Percentiles rank a stretch among this genome's conserved stretches.
Conservation (phyloP, 1,284 basidiomycete species). For the Cutaneotrichosporon sp. region DNA sequence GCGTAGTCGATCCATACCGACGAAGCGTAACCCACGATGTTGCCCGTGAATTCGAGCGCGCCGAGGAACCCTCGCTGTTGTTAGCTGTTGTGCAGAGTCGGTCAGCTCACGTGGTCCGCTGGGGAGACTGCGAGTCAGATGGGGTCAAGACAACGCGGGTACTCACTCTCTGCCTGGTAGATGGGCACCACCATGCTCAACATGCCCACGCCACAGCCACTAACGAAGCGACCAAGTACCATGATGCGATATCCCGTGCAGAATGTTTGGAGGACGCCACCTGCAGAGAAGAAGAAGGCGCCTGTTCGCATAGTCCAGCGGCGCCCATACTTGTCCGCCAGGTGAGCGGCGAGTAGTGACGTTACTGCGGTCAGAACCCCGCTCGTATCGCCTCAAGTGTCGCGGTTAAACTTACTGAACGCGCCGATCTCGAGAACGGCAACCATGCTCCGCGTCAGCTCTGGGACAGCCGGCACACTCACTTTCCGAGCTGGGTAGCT, state of each 20-base stretch:
- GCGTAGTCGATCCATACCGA: constrained; percentile 97
- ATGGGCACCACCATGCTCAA: constrained; percentile 95
- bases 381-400: no score
- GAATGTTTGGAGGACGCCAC: constrained; percentile 85
- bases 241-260: constrained; percentile 77
- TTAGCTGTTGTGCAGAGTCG: constrained; percentile 18
- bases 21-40: constrained; percentile 88
- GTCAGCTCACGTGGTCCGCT: constrained; percentile 69
- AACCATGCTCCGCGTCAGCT: constrained; percentile 69
- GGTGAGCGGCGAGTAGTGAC: constrained; percentile 76
- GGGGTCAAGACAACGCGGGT: no score
- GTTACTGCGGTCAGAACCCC: constrained; percentile 61
- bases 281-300: constrained; percentile 79
- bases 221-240: constrained; percentile 80
- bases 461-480: constrained; percentile 7
- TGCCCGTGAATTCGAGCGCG: constrained; percentile 94
- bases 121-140: constrained; percentile 77
- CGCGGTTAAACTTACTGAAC: constrained; percentile 66
- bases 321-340: constrained; percentile 84
- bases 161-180: constrained; percentile 56
- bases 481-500: constrained; percentile 52
- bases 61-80: constrained; percentile 70
- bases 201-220: constrained; percentile 89
- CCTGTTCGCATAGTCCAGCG: constrained; percentile 82
- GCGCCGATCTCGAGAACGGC: constrained; percentile 89